Conservation (phyloP, 805 yeast genomes). For the Cyberlindnera galapagoensis region DNA sequence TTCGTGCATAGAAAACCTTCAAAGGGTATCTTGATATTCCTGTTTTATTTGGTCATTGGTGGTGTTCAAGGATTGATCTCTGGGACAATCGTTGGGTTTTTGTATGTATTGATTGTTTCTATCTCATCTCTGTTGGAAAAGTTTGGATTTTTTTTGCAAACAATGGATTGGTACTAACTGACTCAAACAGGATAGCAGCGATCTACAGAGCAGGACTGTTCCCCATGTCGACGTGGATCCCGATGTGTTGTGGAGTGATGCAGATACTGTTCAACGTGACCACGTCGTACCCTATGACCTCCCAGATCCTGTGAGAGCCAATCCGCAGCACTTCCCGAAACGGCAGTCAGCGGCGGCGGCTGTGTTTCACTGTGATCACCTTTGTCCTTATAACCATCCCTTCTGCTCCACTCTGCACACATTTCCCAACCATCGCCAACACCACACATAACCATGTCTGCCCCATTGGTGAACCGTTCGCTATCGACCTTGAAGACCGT, state of each 20-base stretch:
- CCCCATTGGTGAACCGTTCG: slow-evolving; percentile 71
- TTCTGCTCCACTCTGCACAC: not conserved
- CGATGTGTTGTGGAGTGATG: slow-evolving; percentile 72
- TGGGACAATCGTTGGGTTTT: slow-evolving; percentile 73
- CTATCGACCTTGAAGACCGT: slow-evolving; percentile 60
- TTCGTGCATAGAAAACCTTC: slow-evolving; percentile 37
- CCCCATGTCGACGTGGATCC: slow-evolving; percentile 93
- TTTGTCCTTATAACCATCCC: not conserved
- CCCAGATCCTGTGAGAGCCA: slow-evolving; percentile 32
- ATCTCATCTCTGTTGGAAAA: no score
- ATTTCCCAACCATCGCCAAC: not conserved
- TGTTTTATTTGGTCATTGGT: slow-evolving; percentile 46
- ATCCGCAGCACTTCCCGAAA: slow-evolving; percentile 1
- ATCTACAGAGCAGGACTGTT: slow-evolving; percentile 76
- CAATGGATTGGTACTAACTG: slow-evolving; percentile 4
- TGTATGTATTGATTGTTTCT: slow-evolving; percentile 27
- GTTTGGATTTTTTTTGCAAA: no score
- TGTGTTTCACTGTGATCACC: not conserved
- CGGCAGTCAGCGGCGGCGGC: slow-evolving; percentile 9
- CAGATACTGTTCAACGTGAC: slow-evolving; percentile 62
- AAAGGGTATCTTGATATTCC: slow-evolving; percentile 36
- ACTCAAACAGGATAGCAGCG: slow-evolving; percentile 32
- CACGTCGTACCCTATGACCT: slow-evolving; percentile 55
- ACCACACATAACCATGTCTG: slow-evolving; percentile 25
- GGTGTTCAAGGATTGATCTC: slow-evolving; percentile 57